Base-by-base conservation (phyloP, 768 basidiomycete genomes). In the Naganishia vaughanmartiniae region DNA sequence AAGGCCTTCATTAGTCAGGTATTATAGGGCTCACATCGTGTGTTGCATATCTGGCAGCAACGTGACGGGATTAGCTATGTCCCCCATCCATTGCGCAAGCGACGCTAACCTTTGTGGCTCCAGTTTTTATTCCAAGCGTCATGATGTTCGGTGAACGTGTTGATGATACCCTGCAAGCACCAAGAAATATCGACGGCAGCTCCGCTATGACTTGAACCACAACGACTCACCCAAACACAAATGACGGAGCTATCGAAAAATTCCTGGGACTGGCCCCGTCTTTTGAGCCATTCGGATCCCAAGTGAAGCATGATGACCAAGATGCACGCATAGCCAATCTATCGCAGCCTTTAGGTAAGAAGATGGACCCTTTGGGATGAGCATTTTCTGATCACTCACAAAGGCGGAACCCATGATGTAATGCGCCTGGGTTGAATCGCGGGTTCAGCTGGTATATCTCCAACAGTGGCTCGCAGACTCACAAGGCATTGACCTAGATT, bases 111-210 rank as follows among this genome's bases (percentile, higher is more conserved):
- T 79, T 95, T 93, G 66, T 89, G 89, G 2, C 88, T 89, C 93
- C 93, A 95, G 0, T 75, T 79, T 4, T 60, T 36, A 46, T 72
- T 67, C 70, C 66, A 72, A 24, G 84, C 85, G 10, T 91, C 90
- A 58, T 87, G 89, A 78, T 96, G 93, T 76, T 93, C 91, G 0
- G 93, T 94, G 78, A 95, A 94, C 0, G 93, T 94, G 74, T 96
- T 95, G 69, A 96, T 89, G 87, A 83, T 81, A 0, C 82, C 81
- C 78, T 79, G 45, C 9, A 30, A 24, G 12, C 14, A 12, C 15
- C 42, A 15, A 15, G 42, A 9, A 42, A 26, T 12, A 24, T 17
- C 45, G 67, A 34, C 26, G 24, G 33, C 4, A 57, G 28, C 53
- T n/a, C 24, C 24, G 17, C 34, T 1, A 12, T 14, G 42, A 53